Evolutionary conservation across 2,329 filamentous ascomycete species (phyloP), one percentile per base, ranked within the genome.

Genomic region (Lachnellula willkommii): DNA sequence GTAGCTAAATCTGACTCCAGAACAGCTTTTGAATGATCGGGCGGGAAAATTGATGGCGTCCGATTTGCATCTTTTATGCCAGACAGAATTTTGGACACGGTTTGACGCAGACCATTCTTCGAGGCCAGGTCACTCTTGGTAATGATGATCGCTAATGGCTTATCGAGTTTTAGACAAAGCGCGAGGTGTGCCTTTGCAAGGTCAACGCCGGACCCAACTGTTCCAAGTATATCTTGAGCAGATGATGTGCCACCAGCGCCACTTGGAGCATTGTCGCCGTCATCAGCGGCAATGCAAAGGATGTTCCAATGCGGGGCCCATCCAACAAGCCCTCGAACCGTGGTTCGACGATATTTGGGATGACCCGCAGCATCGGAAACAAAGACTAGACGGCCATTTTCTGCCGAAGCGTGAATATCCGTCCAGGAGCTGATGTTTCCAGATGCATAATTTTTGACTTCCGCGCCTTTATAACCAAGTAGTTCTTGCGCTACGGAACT

Each of bases 251-350:
- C 68, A 14, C 66, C 63, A 28, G 69, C 66, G 46, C 54, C 52
- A 24, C 53, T 59, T n/a, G 58, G 50, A 45, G 68, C 67, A 47
- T 70, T 65, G 12, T 87, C 83, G 11, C 79, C 77, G 60, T 88
- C 87, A 66, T 94, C 88, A 37, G 90, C 90, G 47, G 90, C 85
- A 59, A 97, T 84, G 63, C 95, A 96, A 2, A 97, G 78, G 22
- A 96, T 72, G 1, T 89, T 91, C 87, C 94, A 99, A 69, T 97
- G 91, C 8, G 94, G 94, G 39, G 89, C 89, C 92, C 94, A 97
- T 47, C 92, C 94, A 60, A 99, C 81, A n/a, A 99, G 77, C 0
- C 92, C 91, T 57, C 93, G 83, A 52, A 97, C 77, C 2, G 90
- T 93, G 5, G 93, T 97, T 54, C 94, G 85, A 48, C 91, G 83